A percentile compares a stretch with the other conserved stretches of the same genome.
Conservation (phyloP, 768 basidiomycete genomes). For the Termitomyces sp. region DNA sequence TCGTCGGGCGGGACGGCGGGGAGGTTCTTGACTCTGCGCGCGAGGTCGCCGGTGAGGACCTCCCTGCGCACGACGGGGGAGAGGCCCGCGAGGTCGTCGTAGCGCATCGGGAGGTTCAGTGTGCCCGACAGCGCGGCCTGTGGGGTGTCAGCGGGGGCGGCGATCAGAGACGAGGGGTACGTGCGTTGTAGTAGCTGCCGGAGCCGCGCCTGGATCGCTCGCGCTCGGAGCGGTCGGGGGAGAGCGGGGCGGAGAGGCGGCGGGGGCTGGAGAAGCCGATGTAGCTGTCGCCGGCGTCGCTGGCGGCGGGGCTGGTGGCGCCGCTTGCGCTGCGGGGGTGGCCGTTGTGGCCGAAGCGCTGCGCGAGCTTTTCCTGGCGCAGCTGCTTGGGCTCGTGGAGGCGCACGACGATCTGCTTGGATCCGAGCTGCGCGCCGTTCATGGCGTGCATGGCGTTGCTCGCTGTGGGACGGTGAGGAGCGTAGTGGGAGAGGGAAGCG, state of each 20-base stretch:
- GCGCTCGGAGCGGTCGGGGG: constrained; percentile 36
- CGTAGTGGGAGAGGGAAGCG: not conserved
- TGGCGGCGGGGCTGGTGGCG: constrained; percentile 78
- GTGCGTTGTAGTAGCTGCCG: constrained; percentile 82
- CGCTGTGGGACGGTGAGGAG: constrained; percentile 34
- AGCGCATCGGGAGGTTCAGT: constrained; percentile 78
- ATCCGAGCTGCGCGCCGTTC: constrained; percentile 69
- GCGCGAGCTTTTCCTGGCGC: constrained; percentile 84
- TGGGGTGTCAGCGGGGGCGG: too few relatives aligned
- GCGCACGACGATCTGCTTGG: constrained; percentile 78
- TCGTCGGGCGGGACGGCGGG: constrained; percentile 49
- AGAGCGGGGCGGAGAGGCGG: constrained; percentile 13
- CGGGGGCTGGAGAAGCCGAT: constrained; percentile 73
- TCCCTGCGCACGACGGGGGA: constrained; percentile 87
- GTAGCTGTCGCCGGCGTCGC: constrained; percentile 76
- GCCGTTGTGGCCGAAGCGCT: constrained; percentile 73
- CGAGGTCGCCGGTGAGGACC: constrained; percentile 78
- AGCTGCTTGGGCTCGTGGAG: constrained; percentile 89
- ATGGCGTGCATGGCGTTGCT: constrained; percentile 68
- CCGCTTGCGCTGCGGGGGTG: constrained; percentile 80
- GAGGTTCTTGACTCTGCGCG: constrained; percentile 60
- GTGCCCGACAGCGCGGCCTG: constrained; percentile 81
- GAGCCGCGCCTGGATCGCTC: constrained; percentile 73
- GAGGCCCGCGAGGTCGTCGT: constrained; percentile 74
- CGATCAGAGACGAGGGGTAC: too few relatives aligned